phyloP scores from a whole-genome alignment of 2,329 filamentous ascomycete species.

The Trichoderma sp. region DNA sequence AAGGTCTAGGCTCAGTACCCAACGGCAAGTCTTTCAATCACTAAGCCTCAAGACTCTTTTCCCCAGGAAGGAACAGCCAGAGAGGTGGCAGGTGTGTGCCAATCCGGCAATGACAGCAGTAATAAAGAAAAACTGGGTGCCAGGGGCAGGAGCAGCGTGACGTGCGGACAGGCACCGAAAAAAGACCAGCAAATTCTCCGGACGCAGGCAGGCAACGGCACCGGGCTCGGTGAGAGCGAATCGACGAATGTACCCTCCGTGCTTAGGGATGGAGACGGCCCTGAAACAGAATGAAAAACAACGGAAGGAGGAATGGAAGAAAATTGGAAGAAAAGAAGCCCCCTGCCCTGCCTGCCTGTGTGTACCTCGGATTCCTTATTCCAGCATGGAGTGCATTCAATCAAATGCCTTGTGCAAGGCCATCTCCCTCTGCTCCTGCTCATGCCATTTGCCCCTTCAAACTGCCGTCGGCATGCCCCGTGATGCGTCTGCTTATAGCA shows the following conservation, averaged over 20 bases:
- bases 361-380: background rate
- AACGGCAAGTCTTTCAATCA: background rate
- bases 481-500: slow-evolving; percentile 5
- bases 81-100: background rate
- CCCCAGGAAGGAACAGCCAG: background rate
- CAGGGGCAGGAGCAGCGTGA: slow-evolving; percentile 10
- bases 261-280: background rate
- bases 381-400: background rate
- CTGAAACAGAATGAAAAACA: background rate
- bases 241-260: background rate
- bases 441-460: background rate
- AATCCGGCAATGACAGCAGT: slow-evolving; percentile 1
- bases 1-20: background rate
- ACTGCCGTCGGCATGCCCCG: background rate
- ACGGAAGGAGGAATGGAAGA: background rate
- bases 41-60: background rate
- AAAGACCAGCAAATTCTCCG: background rate
- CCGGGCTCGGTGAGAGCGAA: slow-evolving; percentile 17
- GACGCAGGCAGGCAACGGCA: background rate
- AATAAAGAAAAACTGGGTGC: background rate
- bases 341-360: background rate
- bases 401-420: background rate
- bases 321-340: background rate
- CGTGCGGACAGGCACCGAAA: slow-evolving; percentile 5
- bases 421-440: background rate